Base-by-base conservation (phyloP, 805 yeast species). In the Pichia deserticola region DNA sequence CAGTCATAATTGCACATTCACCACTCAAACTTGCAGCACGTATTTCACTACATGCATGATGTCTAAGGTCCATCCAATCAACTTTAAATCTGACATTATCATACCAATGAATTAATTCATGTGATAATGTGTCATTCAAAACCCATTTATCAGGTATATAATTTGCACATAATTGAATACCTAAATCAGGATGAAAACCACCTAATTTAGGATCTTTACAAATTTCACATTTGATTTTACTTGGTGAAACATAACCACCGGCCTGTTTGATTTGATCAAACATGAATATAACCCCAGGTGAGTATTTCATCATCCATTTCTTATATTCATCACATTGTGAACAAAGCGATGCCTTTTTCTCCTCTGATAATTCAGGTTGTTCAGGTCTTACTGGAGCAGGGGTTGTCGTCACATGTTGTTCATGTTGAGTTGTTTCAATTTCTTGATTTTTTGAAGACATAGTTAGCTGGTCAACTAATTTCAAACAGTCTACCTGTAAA, bases 1-100 rank as follows among this genome's bases (percentile, higher is more conserved):
- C 96, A 58, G 86, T 86, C 79, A 84, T 78, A 58, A 92, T 81
- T 32, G 98, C 77, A 68, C 99, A 93, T 63, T 93, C 99, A 7
- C 99, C 99, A 62, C 95, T 85, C 27, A 93, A 73, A 57, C 89
- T 83, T 10, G 95, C 84, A 0, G 99, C 99, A 52, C 99, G 75
- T 46, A 93, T 88, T 66, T 93, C 99, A 1, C 97, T 84, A 65
- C 99, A 93, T 0, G 99, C 99, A 63, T 92, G 98, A 62, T 93
- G 99, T 60, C 81, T 79, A 61, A 93, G 70, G 65, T 92, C 80
- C 49, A 75, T 61, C 85, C 96, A 86, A 65, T 93, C 88, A 3
- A 93, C 89, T 48, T 88, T 73, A 72, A 93, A 93, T 65, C 89
- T 84, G 55, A 87, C 72, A 61, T 89, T 83, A 67, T 93, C 99